Percentiles rank a stretch among this genome's conserved stretches.
Conservation (phyloP, 2,329 filamentous ascomycete genomes). For the Fusarium acutatum region DNA sequence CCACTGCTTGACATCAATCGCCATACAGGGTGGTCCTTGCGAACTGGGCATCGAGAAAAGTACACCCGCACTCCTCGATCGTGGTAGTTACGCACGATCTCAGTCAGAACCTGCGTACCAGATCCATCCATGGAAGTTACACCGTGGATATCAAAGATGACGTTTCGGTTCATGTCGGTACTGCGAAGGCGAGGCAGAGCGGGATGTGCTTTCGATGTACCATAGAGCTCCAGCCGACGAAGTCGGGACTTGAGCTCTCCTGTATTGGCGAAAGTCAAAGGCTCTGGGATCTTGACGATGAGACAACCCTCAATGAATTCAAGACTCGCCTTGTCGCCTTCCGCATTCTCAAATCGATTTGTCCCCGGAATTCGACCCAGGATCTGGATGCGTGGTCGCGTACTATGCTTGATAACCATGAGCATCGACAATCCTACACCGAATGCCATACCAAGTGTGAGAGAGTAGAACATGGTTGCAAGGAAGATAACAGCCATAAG, state of each 20-base stretch:
- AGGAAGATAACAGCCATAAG: slow-evolving; percentile 92
- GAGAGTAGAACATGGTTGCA: slow-evolving; percentile 92
- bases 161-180: slow-evolving; percentile 85
- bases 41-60: slow-evolving; percentile 68
- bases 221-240: slow-evolving; percentile 86
- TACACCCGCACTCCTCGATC: slow-evolving; percentile 79
- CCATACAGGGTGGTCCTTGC: slow-evolving; percentile 67
- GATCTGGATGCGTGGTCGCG: slow-evolving; percentile 94
- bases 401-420: slow-evolving; percentile 88
- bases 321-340: slow-evolving; percentile 73
- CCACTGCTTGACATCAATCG: slow-evolving; percentile 78
- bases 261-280: slow-evolving; percentile 95
- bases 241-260: slow-evolving; percentile 88
- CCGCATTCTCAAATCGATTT: slow-evolving; percentile 86
- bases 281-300: slow-evolving; percentile 97
- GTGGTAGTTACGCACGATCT: slow-evolving; percentile 87
- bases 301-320: slow-evolving; percentile 93
- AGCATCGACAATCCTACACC: slow-evolving; percentile 91
- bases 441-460: slow-evolving; percentile 91
- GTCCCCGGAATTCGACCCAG: slow-evolving; percentile 88
- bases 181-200: slow-evolving; percentile 81
- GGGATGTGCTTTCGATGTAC: slow-evolving; percentile 85
- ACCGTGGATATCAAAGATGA: slow-evolving; percentile 98
- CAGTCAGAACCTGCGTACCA: slow-evolving; percentile 87
- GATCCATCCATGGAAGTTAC: slow-evolving; percentile 94